phyloP scores from a whole-genome alignment of 441 rosid species.

The Euphorbia celastroides region DNA sequence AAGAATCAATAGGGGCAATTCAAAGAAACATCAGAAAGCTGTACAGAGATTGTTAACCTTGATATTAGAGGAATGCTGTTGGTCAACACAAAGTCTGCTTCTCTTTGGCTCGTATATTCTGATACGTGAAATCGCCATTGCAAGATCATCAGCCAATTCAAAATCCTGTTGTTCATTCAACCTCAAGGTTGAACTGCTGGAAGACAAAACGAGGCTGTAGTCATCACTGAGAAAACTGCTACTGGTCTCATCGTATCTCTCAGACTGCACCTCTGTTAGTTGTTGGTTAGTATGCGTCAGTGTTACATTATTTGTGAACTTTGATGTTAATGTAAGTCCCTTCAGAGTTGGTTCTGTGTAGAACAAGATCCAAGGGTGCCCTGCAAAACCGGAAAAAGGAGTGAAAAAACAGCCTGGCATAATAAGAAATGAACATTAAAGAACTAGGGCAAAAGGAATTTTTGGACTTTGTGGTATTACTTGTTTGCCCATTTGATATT shows the following conservation, averaged over 20 bases:
- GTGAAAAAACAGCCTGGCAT: not conserved
- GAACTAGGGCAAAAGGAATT: too few relatives aligned
- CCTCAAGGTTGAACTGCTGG: slow-evolving; percentile 34
- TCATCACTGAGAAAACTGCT: too few relatives aligned
- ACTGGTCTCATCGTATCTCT: slow-evolving; percentile 17
- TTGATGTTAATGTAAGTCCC: slow-evolving; percentile 52
- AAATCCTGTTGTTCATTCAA: slow-evolving; percentile 76
- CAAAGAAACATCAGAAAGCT: slow-evolving; percentile 87
- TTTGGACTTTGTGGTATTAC: too few relatives aligned
- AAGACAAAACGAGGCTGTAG: too few relatives aligned
- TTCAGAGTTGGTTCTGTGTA: slow-evolving; percentile 71
- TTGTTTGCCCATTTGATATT: too few relatives aligned
- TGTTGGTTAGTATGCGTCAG: too few relatives aligned
- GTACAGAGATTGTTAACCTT: slow-evolving; percentile 78
- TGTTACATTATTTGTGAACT: slow-evolving; percentile 57
- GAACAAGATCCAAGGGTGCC: slow-evolving; percentile 91
- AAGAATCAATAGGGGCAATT: too few relatives aligned
- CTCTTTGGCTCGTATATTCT: slow-evolving; percentile 88
- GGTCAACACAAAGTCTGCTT: slow-evolving; percentile 77
- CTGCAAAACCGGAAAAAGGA: slow-evolving; percentile 31
- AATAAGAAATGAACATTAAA: too few relatives aligned
- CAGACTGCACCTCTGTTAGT: too few relatives aligned
- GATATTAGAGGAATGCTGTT: slow-evolving; percentile 84
- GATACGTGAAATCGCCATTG: slow-evolving; percentile 79
- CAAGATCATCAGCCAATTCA: slow-evolving; percentile 69